Evolutionary conservation across 1,284 basidiomycete species (phyloP).

Genomic region (Rhizopogon hawkerae): DNA sequence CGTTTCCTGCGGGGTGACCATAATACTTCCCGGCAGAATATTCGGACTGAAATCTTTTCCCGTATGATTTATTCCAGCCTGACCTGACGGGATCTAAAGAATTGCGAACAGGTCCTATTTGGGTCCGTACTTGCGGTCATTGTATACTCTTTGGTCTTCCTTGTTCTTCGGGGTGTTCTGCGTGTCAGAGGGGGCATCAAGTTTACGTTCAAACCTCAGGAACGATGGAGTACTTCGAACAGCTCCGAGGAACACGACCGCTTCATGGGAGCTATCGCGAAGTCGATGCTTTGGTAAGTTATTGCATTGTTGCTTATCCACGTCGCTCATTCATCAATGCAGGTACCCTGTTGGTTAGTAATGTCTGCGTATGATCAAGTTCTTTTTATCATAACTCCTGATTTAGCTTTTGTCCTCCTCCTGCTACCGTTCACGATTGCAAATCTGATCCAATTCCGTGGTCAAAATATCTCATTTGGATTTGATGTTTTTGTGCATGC

Average conservation of each 20-base stretch:
- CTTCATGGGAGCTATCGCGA: slow-evolving; percentile 51
- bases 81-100: slow-evolving; percentile 7
- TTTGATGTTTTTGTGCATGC: slow-evolving; percentile 42
- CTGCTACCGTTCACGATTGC: slow-evolving; percentile 52
- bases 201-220: slow-evolving; percentile 38
- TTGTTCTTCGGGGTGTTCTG: slow-evolving; percentile 47
- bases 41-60: slow-evolving; percentile 53
- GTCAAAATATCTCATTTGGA: slow-evolving; percentile 37
- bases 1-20: slow-evolving; percentile 44
- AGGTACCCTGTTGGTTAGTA: slow-evolving; percentile 57
- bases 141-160: slow-evolving; percentile 51
- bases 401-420: slow-evolving; percentile 49
- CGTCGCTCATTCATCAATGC: slow-evolving; percentile 6
- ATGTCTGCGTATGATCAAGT: not conserved
- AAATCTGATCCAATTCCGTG: slow-evolving; percentile 41
- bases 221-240: slow-evolving; percentile 34
- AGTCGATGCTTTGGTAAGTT: slow-evolving; percentile 60
- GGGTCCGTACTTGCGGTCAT: slow-evolving; percentile 43
- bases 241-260: slow-evolving; percentile 43
- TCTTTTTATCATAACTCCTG: slow-evolving; percentile 4
- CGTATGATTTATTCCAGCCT: slow-evolving; percentile 29
- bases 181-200: slow-evolving; percentile 36
- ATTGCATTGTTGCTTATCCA: slow-evolving; percentile 4
- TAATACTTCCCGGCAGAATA: slow-evolving; percentile 32
- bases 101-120: slow-evolving; percentile 41